phyloP scores from a whole-genome alignment of 2,329 filamentous ascomycete genomes.

The Colletotrichum paranaense region DNA sequence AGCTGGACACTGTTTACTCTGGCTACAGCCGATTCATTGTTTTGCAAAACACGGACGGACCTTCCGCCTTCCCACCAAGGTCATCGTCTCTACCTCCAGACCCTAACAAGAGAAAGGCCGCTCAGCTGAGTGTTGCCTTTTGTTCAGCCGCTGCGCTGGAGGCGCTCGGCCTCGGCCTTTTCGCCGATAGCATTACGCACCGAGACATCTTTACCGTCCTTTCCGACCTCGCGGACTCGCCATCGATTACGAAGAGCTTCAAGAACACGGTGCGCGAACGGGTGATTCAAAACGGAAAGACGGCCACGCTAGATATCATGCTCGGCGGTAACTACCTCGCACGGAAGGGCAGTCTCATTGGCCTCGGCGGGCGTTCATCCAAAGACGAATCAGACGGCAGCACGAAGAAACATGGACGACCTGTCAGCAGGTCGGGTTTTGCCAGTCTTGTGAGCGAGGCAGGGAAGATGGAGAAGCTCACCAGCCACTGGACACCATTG shows the following conservation, averaged over 20 bases:
- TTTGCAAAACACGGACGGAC: constrained; percentile 41
- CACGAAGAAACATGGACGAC: constrained; percentile 13
- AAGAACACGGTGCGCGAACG: constrained; percentile 55
- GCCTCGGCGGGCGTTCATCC: constrained; percentile 23
- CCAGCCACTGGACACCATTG: constrained; percentile 36
- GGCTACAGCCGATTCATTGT: constrained; percentile 48
- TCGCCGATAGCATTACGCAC: constrained; percentile 48
- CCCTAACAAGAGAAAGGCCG: constrained; percentile 41
- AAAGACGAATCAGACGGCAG: constrained; percentile 22
- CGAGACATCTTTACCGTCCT: constrained; percentile 68
- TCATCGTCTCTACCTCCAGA: constrained; percentile 34
- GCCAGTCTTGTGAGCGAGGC: constrained; percentile 29
- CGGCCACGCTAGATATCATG: constrained; percentile 45
- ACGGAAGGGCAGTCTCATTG: constrained; percentile 34
- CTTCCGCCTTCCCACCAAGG: constrained; percentile 34
- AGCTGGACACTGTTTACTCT: constrained; percentile 31
- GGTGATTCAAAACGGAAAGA: constrained; percentile 48
- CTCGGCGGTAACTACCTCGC: constrained; percentile 25
- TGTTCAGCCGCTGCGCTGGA: constrained; percentile 60
- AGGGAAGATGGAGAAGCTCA: constrained; percentile 28
- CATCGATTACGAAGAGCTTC: constrained; percentile 56
- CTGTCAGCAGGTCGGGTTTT: constrained; percentile 29
- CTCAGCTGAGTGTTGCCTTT: constrained; percentile 55
- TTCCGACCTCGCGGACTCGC: constrained; percentile 56
- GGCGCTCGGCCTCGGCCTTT: constrained; percentile 53